Base-by-base conservation (phyloP, 768 basidiomycete species). In the Hydnomerulius pinastri region DNA sequence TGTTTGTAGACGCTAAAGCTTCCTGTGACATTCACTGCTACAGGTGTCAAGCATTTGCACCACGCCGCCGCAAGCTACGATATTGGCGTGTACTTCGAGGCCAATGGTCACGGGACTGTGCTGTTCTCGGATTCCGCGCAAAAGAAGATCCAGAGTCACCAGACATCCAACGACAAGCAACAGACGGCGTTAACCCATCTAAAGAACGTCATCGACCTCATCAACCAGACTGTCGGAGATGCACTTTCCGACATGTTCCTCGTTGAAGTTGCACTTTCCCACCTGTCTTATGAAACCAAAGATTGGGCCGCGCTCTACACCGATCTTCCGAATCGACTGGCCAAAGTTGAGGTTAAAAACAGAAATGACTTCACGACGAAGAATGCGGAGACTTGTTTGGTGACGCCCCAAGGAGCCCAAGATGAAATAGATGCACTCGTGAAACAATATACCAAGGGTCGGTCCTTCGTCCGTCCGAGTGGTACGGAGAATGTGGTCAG, bases 61-160 rank as follows among this genome's bases (percentile, higher is more conserved):
- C 95, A 98, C 64, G 97, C 95, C 13, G 97, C 97, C 10, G 92
- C 95, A 61, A 82, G 85, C 61, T 98, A 87, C 70, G 82, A 92
- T 64, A 80, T 99, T 48, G 97, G 97, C n/a, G 92, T 99, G 38
- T 99, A 99, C 72, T 99, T 99, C 62, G 97, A 99, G 69, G 97
- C 97, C 28, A 99, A 99, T 66, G 97, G 97, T 2, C 97, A 99
- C 60, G 97, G 97, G 27, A 99, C 97, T 3, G 92, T 98, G 40
- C 71, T 98, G 48, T 98, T 99, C 74, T 98, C 97, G 11, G 80
- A 78, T 6, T 67, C 78, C 17, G 88, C 92, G 4, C 77, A 86
- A 48, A 73, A 81, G 20, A 78, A 68, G 38, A 75, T 99, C 33
- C 60, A 72, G 25, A 70, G 73, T 20, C 75, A 90, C 62, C 75